phyloP scores from a whole-genome alignment of 2,329 filamentous ascomycete species.

The Aureobasidium melanogenum region DNA sequence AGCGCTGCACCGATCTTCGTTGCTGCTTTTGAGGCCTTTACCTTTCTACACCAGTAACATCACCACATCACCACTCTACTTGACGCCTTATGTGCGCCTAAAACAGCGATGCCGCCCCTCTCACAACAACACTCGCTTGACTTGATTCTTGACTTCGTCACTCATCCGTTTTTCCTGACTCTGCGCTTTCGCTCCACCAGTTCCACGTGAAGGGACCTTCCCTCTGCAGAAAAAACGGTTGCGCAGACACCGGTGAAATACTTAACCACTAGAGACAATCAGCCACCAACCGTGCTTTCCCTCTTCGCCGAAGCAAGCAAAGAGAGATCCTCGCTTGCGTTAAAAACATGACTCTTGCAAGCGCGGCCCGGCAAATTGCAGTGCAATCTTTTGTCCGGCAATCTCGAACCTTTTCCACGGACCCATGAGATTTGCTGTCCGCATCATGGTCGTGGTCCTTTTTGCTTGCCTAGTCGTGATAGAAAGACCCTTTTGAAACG shows the following conservation, averaged over 20 bases:
- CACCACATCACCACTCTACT: background rate
- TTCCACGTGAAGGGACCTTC: background rate
- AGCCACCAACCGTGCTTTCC: conserved; percentile 9
- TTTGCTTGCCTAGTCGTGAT: background rate
- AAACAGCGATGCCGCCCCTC: background rate
- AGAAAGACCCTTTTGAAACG: background rate
- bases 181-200: background rate
- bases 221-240: background rate
- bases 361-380: conserved; percentile 9
- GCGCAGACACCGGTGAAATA: conserved; percentile 4
- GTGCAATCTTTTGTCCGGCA: background rate
- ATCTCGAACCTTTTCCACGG: background rate
- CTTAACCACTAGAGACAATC: conserved; percentile 8
- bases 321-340: conserved; percentile 6
- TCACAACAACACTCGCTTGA: background rate
- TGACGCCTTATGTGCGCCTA: background rate
- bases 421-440: background rate
- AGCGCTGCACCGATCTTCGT: background rate
- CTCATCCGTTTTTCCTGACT: background rate
- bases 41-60: too few species aligned
- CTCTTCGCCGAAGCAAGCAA: background rate
- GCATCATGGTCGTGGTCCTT: background rate
- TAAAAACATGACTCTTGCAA: conserved; percentile 9
- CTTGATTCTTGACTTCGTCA: background rate
- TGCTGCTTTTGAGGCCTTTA: background rate